Evolutionary conservation across 2,329 filamentous ascomycete genomes (phyloP), one percentile per base, ranked within the genome.

Genomic region (Monosporascus sp.): DNA sequence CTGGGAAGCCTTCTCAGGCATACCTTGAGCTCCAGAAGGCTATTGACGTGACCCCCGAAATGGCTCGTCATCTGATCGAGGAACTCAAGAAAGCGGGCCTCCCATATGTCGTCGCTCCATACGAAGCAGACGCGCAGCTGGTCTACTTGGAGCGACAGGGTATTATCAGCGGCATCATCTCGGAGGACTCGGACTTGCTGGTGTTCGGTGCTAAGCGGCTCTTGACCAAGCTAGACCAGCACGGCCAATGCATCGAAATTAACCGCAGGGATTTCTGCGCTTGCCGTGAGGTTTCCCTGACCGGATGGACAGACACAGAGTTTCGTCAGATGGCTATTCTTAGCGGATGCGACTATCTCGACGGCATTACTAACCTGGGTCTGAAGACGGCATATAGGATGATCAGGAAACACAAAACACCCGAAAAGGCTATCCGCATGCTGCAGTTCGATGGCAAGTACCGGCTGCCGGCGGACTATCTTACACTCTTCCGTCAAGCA

Each of bases 261-360:
- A 91, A 91, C 63, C 87, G 94, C 37, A 83, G 84, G 16, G 89
- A 97, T 66, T 97, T 99, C 66, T 88, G 89, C 50, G 85, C 89
- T 31, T 95, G 91, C 60, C 86, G 89, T 49, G 94, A 97, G 60
- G 81, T 97, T 48, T 96, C 88, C 51, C 74, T 99, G 41, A 87
- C 91, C 4, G 93, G 92, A 7, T 99, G 93, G 93, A 88, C 89
- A 2, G 93, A 97, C 68, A 78, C 80, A 9, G 90, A 97, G 61
- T 99, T 99, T 64, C 84, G 94, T 55, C 86, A 85, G 51, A 99
- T 99, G 94, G 91, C 92, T 41, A 99, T 99, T 60, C 74, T 99
- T 55, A 96, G 91, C 67, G 94, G 94, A 7, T 99, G 94, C 68
- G 94, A 99, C 68, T 99, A 99, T 69, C 80, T 97, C n/a, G 77